Base-by-base conservation (phyloP, 768 basidiomycete genomes). In the Lentinula raphanica region DNA sequence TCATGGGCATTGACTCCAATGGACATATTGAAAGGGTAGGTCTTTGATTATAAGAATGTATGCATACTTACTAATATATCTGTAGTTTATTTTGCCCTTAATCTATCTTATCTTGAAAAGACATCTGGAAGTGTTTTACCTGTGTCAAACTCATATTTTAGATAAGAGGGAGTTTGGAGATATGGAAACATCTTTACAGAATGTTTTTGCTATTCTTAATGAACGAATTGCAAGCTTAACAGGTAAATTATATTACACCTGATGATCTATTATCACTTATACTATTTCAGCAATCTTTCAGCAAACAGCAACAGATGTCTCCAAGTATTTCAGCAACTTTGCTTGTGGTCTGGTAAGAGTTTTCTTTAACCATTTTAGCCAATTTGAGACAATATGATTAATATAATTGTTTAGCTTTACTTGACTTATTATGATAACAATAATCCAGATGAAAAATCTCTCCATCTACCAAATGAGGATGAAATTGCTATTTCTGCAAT, bases 21-120 rank as follows among this genome's bases (percentile, higher is more conserved):
- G 71, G 74, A 6, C 60, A 72, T 25, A 70, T 74, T 19, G 74
- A 75, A 60, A 61, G 67, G 45, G 73, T 72, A 29, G 32, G 68
- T 59, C 29, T 0, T 8, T 36, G 5, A n/a, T 9, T 23, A 29
- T 63, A 39, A 13, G 9, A 48, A 23, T 23, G 3, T 48, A 25
- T 23, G 25, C 59, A 31, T n/a, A 3, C 0, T 23, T 11, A 13
- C 15, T 31, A n/a, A n/a, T n/a, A n/a, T n/a, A n/a, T n/a, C n/a
- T 36, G 17, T 27, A 76, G 74, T 69, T 69, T 54, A 42, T 74
- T 8, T 64, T 74, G 3, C 72, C 74, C 0, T 59, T 77, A 13
- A 58, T 76, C 1, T 71, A 70, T 51, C 65, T 77, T 1, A 61
- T 75, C 0, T 59, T 74, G 19, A 63, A 67, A 44, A 65, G 70